Evolutionary conservation across 306 rosid species (phyloP), one percentile per base, ranked within the genome.

Genomic region (Albizia julibrissin): DNA sequence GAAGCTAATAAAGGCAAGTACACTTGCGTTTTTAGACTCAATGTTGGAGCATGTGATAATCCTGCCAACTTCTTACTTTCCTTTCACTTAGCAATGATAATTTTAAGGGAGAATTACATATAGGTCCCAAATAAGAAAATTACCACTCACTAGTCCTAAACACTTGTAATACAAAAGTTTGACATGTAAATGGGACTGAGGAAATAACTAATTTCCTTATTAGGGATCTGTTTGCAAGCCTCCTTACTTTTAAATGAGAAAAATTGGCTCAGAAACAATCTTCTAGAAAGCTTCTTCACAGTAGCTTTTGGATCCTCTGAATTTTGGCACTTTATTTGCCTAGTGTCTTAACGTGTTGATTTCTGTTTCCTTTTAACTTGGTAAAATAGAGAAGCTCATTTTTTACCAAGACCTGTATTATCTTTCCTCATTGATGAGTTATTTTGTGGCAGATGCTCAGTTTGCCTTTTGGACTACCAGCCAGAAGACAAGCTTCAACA

Each of bases 401-500:
- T 22, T 71, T 33, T 15, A 21, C 49, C 40, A 29, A 73, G 18
- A 68, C 69, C 61, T 21, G 9, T 40, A 68, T 78, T 82, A 18
- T 74, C 47, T 77, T 59, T 81, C 62, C 75, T 81, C 49, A 85
- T 40, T 21, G 15, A 16, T 29, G 75, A 46, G 72, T 34, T 50
- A 15, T 65, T 81, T 75, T 81, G 43, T 73, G 76, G 85, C 79
- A 92, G 98, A 79, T 94, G 98, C 61, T 89, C 98, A 11, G 97
- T 94, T 14, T 94, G 98, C 87, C 94, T 94, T 65, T 86, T 91
- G 76, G 97, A 91, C 77, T 94, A 92, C 89, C 90, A 90, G 79
- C 76, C 94, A 43, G 92, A 94, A 40, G 98, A 94, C 50, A 91
- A 89, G 85, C 93, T 94, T 81, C 98, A 92, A 88, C 93, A 92